phyloP scores from a whole-genome alignment of 805 yeast genomes.

The Starmerella lactis-condensi region DNA sequence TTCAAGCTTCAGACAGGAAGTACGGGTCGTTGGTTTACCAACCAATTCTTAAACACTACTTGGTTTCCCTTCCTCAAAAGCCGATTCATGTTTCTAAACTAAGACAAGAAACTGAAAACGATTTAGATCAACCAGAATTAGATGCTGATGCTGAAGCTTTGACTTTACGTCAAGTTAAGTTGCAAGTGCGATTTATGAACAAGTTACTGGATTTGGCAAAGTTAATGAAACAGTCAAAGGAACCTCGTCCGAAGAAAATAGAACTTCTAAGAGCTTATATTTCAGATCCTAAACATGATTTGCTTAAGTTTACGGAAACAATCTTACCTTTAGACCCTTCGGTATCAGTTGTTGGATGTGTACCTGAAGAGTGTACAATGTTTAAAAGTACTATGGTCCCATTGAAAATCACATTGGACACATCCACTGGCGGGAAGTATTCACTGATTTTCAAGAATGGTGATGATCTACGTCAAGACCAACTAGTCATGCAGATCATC shows the following conservation, averaged over 20 bases:
- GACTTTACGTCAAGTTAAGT: slow-evolving; percentile 17
- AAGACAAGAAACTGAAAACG: background rate
- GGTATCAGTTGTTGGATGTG: slow-evolving; percentile 50
- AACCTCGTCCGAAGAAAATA: slow-evolving; percentile 56
- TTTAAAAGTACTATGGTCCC: slow-evolving; percentile 88
- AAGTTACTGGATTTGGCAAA: slow-evolving; percentile 47
- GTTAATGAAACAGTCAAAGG: slow-evolving; percentile 46
- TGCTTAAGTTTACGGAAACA: slow-evolving; percentile 33
- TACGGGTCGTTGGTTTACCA: slow-evolving; percentile 27
- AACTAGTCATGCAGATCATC: slow-evolving; percentile 84
- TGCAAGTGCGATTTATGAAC: slow-evolving; percentile 54
- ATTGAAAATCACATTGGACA: slow-evolving; percentile 57
- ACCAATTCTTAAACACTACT: slow-evolving; percentile 32
- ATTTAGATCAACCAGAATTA: too few relatives aligned
- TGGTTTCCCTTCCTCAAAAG: slow-evolving; percentile 21
- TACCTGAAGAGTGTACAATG: slow-evolving; percentile 64
- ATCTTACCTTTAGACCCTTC: slow-evolving; percentile 73
- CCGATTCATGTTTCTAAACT: slow-evolving; percentile 20
- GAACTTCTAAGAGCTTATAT: slow-evolving; percentile 46
- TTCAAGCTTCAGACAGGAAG: slow-evolving; percentile 56
- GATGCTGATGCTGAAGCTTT: slow-evolving; percentile 4
- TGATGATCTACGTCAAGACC: slow-evolving; percentile 91
- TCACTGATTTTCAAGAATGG: slow-evolving; percentile 89
- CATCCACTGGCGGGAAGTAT: slow-evolving; percentile 35
- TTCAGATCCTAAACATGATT: slow-evolving; percentile 29